Evolutionary conservation across 805 yeast species (phyloP), one percentile per base, ranked within the genome.

Genomic region (Candida khao-thaluensis): DNA sequence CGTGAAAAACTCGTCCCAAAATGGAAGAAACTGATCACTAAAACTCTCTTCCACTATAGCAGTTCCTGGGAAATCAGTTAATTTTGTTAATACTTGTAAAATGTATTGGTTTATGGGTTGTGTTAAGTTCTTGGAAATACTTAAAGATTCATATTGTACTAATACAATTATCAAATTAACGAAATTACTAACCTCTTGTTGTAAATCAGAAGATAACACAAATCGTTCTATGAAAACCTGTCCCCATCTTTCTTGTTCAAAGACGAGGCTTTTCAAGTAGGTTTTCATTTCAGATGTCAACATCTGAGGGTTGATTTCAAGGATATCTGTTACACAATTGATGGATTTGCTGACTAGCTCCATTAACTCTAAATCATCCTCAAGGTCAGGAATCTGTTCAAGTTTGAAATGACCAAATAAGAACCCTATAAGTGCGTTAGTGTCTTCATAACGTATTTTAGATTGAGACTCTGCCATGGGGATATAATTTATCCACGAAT

Each of bases 1-100:
- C 41, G 82, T 88, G 5, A 80, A 74, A 22, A 83, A 59, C 38
- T 79, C 81, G 35, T 74, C 70, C 95, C 95, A 85, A 52, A 85
- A 82, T 23, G 77, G 75, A 7, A 81, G 66, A 52, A 84, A 70
- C 41, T 62, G 60, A 14, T 66, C 73, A 36, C 70, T 64, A 6
- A 81, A 64, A 11, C 59, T 56, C 55, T 85, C 95, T 26, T 83
- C 84, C 1, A 66, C 49, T 2, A 80, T 67, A 0, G 93, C 83
- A 5, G 57, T 44, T 2, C 82, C 77, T 1, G 81, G 79, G 37
- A 73, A 71, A 42, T 73, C 69, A 0, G 89, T 77, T 36, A 85
- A 53, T 37, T 66, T 66, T 12, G 81, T 43, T 14, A 83, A 56
- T 17, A 76, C 67, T 14, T 72, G 64, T 11, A 83, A 59, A 37